Base-by-base conservation (phyloP, 306 rosid genomes). In the Malus sieversii region DNA sequence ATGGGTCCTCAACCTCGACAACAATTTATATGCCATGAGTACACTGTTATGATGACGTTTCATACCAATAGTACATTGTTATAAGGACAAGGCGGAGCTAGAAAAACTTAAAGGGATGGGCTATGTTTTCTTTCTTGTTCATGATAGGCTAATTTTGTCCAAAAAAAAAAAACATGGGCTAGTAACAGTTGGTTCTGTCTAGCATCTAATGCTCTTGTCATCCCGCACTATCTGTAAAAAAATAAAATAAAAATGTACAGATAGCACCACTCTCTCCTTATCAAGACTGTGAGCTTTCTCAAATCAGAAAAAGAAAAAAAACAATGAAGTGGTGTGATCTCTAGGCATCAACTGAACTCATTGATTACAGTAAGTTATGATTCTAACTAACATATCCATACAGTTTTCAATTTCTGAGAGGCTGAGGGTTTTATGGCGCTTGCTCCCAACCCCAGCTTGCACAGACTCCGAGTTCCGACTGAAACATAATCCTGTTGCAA, bases 371-470 rank as follows among this genome's bases (percentile, higher is more conserved):
- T 7, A 16, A 30, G 42, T 16, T 25, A n/a, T 61, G n/a, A 42
- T 61, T 73, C 12, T 38, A n/a, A 12, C 40, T 40, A 48, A 15
- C 1, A 48, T 48, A 5, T 1, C 55, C 55, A 5, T 4, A 60
- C 15, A 12, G 6, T 74, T 74, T 63, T 46, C 33, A 74, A 23
- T 11, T 64, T 6, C 15, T 19, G 48, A 66, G 48, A 20, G 70
- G 27, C 32, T 79, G 59, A 51, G 23, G 72, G 70, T 46, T 44
- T 75, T 25, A 33, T 61, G 76, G 75, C 58, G 32, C 68, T 77
- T 81, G 77, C 72, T 79, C 68, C 77, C 80, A 82, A 77, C 80
- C 35, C 84, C 84, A 62, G 80, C 69, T 63, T 3, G 32, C 46
- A 38, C 81, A 16, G 76, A 77, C 84, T 68, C 57, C 22, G 69